Evolutionary conservation across 441 rosid genomes (phyloP).

Genomic region (Francoa sonchifolia): DNA sequence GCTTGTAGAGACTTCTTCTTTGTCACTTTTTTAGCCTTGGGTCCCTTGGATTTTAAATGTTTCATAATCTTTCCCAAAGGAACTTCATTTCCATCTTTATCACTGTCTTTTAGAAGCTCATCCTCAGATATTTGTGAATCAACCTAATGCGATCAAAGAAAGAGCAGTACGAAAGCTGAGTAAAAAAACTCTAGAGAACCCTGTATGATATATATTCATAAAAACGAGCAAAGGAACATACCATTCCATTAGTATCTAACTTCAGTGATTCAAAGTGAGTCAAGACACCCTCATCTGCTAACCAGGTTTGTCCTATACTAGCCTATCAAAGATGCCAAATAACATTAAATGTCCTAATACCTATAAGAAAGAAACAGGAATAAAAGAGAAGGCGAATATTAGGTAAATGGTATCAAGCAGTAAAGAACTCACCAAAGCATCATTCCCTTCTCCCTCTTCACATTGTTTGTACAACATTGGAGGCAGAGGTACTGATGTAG

Average conservation of each 20-base stretch:
- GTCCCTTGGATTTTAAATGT: conserved; percentile 54
- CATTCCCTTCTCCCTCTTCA: conserved; percentile 50
- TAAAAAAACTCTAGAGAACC: too few species aligned
- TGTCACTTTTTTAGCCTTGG: conserved; percentile 44
- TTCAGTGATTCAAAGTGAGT: conserved; percentile 62
- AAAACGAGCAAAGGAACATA: conserved; percentile 27
- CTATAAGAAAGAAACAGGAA: too few species aligned
- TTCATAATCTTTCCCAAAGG: conserved; percentile 76
- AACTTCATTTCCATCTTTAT: conserved; percentile 65
- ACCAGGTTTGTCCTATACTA: conserved; percentile 58
- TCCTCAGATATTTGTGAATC: conserved; percentile 31
- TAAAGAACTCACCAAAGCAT: conserved; percentile 38
- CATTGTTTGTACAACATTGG: conserved; percentile 44
- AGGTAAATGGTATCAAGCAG: background rate
- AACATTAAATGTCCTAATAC: too few species aligned
- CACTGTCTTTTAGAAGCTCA: conserved; percentile 41
- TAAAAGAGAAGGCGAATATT: too few species aligned
- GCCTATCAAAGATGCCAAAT: conserved; percentile 1
- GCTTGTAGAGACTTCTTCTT: conserved; percentile 36
- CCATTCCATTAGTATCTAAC: conserved; percentile 45
- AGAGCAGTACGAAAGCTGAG: too few species aligned
- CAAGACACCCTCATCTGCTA: conserved; percentile 70
- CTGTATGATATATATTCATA: too few species aligned
- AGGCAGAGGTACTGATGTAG: conserved; percentile 48
- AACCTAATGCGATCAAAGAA: conserved; percentile 31